Evolutionary conservation across 805 yeast genomes (phyloP).

Genomic region (Starmerella vaccinii): DNA sequence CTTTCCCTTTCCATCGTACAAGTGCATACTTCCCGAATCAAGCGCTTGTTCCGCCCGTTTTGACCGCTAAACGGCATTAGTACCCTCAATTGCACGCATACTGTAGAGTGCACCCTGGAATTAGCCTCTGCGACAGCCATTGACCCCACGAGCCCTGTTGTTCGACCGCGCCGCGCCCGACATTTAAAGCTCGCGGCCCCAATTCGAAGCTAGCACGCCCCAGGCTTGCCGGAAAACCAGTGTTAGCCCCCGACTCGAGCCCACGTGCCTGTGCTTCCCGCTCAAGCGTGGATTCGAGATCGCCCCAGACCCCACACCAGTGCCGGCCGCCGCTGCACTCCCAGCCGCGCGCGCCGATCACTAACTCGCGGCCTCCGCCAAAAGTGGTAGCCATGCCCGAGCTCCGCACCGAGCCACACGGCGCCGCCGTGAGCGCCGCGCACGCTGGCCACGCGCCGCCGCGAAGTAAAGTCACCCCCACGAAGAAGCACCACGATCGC

Average conservation of each 20-base stretch:
- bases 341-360: background rate
- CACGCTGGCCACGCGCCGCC: slow-evolving; percentile 1
- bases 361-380: background rate
- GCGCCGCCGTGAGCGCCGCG: background rate
- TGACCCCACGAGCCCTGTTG: background rate
- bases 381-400: background rate
- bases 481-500: slow-evolving; percentile 4
- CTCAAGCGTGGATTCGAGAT: background rate
- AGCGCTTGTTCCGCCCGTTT: background rate
- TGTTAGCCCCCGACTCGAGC: background rate
- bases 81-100: background rate
- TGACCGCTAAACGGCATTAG: background rate
- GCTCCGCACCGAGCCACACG: background rate
- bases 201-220: background rate
- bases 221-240: background rate
- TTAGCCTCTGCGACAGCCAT: background rate
- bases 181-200: background rate
- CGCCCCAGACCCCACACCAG: background rate
- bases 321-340: background rate
- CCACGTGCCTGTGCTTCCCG: background rate
- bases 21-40: background rate
- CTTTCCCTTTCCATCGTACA: slow-evolving; percentile 3
- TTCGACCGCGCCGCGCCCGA: background rate
- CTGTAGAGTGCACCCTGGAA: no score
- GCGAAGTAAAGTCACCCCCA: background rate